Base-by-base conservation (phyloP, 192 early-diverging fungal genomes). In the Gonapodya sp. region DNA sequence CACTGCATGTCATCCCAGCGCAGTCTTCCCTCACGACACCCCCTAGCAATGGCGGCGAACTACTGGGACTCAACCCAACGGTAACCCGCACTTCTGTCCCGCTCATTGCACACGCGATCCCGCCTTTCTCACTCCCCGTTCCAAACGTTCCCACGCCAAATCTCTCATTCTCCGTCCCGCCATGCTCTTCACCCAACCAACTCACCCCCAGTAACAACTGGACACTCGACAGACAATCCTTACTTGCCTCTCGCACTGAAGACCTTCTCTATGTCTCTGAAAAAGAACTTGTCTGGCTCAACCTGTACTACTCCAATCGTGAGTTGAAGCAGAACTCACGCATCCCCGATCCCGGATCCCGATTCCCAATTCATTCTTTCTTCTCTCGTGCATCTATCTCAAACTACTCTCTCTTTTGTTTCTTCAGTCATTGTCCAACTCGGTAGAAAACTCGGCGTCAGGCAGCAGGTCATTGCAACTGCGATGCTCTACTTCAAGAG, bases 401-500 rank as follows among this genome's bases (percentile, higher is more conserved):
- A 36, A 24, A 86, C n/a, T n/a, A n/a, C n/a, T n/a, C n/a, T n/a
- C n/a, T n/a, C n/a, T n/a, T n/a, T n/a, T n/a, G n/a, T n/a, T n/a
- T n/a, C n/a, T n/a, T n/a, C n/a, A 95, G 95, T 96, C 46, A 95
- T 95, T 78, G 85, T 90, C 80, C 90, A 89, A 73, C 84, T 96
- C 73, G 94, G 93, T 32, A 92, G 92, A 36, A 86, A 88, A 37
- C 75, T 96, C 18, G 87, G 91, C n/a, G 82, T 92, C 34, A 84
- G 93, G 75, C 96, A 96, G 83, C 93, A 94, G 36, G 93, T 95
- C 32, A 86, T 96, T 1, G 93, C 94, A 0, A 95, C 95, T 8
- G 94, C 94, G 0, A 83, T 91, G 36, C 91, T 95, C 0, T 97
- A 96, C 79, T 96, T 96, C 75, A 95, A 94, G 84, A 88, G 96